Percentiles rank a stretch among this genome's conserved stretches.
Evolutionary conservation across 75 land plant species (phyloP).

Genomic region (Picea glauca): DNA sequence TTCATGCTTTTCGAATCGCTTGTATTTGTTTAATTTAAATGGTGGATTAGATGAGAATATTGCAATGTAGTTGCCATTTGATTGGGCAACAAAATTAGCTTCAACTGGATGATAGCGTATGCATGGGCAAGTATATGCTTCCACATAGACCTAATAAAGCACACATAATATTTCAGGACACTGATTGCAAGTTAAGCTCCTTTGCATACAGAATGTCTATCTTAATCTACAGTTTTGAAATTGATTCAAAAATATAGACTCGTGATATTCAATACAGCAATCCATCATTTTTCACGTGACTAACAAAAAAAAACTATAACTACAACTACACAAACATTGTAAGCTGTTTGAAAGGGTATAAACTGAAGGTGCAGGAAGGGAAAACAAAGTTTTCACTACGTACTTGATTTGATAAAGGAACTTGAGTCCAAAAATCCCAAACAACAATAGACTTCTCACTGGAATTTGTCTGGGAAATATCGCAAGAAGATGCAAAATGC

Average conservation of each 20-base stretch:
- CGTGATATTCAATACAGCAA: background rate
- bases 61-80: slow-evolving; percentile 90
- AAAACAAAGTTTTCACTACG: slow-evolving; percentile 7
- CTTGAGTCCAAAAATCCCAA: slow-evolving; percentile 75
- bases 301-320: background rate
- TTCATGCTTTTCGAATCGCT: slow-evolving; percentile 75
- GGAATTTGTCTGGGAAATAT: slow-evolving; percentile 53
- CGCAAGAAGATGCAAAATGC: slow-evolving; percentile 70
- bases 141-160: slow-evolving; percentile 72
- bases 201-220: background rate
- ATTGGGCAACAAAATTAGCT: slow-evolving; percentile 72
- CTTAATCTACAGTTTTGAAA: background rate
- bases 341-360: background rate
- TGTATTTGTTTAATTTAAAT: slow-evolving; percentile 78
- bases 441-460: slow-evolving; percentile 87
- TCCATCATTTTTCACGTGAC: background rate
- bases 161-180: background rate
- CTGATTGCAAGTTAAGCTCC: background rate
- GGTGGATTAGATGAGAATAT: slow-evolving; percentile 77
- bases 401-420: slow-evolving; percentile 92
- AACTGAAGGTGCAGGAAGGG: slow-evolving; percentile 5
- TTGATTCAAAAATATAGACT: no score
- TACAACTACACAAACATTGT: background rate
- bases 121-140: slow-evolving; percentile 88
- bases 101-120: slow-evolving; percentile 76